These are phyloP conservation scores for Camellia granthamiana DNA, from an alignment of 148 eudicot species.

Conservation along the genomic window DNA sequence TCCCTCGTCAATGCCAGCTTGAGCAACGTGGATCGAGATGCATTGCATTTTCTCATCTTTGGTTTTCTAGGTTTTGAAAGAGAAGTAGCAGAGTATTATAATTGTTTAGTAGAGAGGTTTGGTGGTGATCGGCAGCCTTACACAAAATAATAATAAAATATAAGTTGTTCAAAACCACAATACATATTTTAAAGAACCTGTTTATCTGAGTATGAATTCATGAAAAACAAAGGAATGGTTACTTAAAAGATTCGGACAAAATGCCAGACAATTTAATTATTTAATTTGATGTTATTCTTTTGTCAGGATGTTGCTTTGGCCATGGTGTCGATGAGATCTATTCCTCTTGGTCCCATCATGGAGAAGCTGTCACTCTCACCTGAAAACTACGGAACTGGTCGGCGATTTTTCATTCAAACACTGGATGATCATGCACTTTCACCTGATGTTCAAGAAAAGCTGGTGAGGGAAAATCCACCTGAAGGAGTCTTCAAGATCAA, in stretches of 20 bases:
- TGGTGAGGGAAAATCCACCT: constrained; percentile 91
- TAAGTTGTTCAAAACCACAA: too few species aligned
- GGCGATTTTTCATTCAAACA: constrained; percentile 79
- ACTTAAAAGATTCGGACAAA: not conserved
- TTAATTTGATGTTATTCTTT: constrained; percentile 4
- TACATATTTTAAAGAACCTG: not conserved
- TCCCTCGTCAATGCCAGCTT: too few species aligned
- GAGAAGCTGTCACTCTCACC: constrained; percentile 61
- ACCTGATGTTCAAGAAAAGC: constrained; percentile 92
- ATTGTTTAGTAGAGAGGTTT: too few species aligned
- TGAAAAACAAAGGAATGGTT: not conserved
- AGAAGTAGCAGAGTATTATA: too few species aligned
- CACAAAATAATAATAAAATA: too few species aligned
- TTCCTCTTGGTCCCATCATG: constrained; percentile 91
- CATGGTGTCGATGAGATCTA: constrained; percentile 88
- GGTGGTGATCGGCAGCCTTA: too few species aligned
- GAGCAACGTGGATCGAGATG: too few species aligned
- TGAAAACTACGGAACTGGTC: constrained; percentile 61
- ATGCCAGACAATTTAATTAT: not conserved
- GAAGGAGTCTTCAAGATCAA: constrained; percentile 92
- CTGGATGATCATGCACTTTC: constrained; percentile 88
- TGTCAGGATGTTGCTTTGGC: constrained; percentile 89
- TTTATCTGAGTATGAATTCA: not conserved
- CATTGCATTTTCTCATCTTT: too few species aligned
- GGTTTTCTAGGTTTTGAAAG: too few species aligned